Conservation (phyloP, 75 land plant species). For the Pinus albicaulis region DNA sequence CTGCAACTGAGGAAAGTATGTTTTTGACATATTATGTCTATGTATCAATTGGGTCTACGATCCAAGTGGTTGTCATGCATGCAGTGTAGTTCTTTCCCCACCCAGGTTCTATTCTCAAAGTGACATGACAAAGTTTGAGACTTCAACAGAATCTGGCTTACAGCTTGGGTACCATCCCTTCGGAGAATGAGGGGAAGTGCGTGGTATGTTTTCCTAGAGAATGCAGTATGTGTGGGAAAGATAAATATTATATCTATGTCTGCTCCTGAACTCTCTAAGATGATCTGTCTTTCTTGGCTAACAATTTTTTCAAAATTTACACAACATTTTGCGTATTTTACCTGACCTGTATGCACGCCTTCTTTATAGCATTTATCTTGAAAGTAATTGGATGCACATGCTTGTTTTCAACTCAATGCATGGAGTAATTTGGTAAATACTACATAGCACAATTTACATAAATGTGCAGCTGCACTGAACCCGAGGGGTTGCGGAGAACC, state of each 20-base stretch:
- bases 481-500: conserved; percentile 40
- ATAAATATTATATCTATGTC: background rate
- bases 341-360: background rate
- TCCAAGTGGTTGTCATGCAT: too few relatives aligned
- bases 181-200: too few relatives aligned
- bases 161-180: too few relatives aligned
- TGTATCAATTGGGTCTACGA: background rate
- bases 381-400: background rate
- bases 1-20: background rate
- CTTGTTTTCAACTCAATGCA: background rate
- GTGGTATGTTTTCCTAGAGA: too few relatives aligned
- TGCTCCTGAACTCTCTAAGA: background rate
- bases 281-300: background rate
- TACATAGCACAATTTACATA: too few relatives aligned
- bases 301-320: background rate
- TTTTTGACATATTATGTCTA: background rate
- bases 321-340: background rate
- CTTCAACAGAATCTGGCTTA: too few relatives aligned
- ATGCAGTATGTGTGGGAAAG: too few relatives aligned
- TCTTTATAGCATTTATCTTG: background rate
- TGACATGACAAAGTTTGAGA: too few relatives aligned
- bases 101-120: too few relatives aligned
- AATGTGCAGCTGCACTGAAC: conserved; percentile 43
- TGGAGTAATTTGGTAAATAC: background rate
- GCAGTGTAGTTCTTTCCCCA: too few relatives aligned